Evolutionary conservation across 2,329 filamentous ascomycete species (phyloP).

Genomic region (Fusarium chuoi): DNA sequence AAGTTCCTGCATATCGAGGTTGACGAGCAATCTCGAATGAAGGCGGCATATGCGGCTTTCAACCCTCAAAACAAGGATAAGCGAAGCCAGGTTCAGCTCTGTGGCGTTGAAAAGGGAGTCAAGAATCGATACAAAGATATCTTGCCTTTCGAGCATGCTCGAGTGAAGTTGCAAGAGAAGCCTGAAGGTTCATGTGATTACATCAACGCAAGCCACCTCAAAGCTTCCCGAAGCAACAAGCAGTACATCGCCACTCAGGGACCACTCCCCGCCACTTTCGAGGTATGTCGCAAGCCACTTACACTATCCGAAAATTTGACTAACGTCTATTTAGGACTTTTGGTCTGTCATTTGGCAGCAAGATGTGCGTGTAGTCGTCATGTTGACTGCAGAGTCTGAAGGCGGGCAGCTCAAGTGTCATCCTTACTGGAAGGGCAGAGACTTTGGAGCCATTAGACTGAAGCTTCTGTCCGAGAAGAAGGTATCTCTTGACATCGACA

Average conservation of each 20-base stretch:
- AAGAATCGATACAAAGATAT: constrained; percentile 99
- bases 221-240: constrained; percentile 84
- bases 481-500: constrained; percentile 78
- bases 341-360: constrained; percentile 99
- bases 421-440: constrained; percentile 85
- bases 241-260: constrained; percentile 96
- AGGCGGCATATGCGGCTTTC: constrained; percentile 71
- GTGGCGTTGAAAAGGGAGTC: constrained; percentile 90
- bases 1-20: constrained; percentile 87
- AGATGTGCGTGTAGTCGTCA: constrained; percentile 93
- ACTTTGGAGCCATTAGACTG: constrained; percentile 81
- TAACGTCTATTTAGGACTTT: constrained; percentile 76
- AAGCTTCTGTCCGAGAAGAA: constrained; percentile 84
- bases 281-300: constrained; percentile 66
- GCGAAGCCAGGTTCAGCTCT: constrained; percentile 72
- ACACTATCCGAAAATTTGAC: neutral
- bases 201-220: constrained; percentile 91
- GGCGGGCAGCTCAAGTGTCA: constrained; percentile 95
- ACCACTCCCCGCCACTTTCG: constrained; percentile 90
- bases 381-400: constrained; percentile 94
- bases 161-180: constrained; percentile 81
- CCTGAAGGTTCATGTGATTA: constrained; percentile 83
- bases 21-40: constrained; percentile 91
- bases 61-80: constrained; percentile 50
- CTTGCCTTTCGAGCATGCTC: constrained; percentile 91